phyloP scores from a whole-genome alignment of 2,329 filamentous ascomycete species.

The Fonsecaea erecta region DNA sequence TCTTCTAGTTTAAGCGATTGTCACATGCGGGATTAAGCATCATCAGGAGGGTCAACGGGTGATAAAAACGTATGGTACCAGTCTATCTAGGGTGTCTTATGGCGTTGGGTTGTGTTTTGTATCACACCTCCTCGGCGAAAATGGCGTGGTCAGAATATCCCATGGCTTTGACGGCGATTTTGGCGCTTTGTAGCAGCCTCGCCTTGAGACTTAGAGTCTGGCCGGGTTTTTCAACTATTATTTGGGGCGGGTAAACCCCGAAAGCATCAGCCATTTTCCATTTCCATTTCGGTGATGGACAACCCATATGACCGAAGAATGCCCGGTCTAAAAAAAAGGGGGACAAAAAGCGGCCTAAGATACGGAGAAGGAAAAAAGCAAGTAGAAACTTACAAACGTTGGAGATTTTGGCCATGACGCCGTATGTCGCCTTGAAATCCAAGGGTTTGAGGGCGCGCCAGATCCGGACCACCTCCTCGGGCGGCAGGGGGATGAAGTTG shows the following conservation, averaged over 20 bases:
- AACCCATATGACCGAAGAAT: no score
- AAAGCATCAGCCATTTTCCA: constrained; percentile 7
- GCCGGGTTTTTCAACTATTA: constrained; percentile 61
- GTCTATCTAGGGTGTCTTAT: no score
- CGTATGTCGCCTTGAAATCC: constrained; percentile 65
- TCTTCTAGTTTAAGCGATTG: constrained; percentile 36
- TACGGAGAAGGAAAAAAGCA: not conserved
- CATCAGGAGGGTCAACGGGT: not conserved
- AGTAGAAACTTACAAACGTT: constrained; percentile 32
- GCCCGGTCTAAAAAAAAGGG: no score
- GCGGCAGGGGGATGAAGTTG: constrained; percentile 66
- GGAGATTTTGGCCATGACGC: constrained; percentile 34
- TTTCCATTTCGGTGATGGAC: no score
- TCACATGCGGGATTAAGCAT: not conserved
- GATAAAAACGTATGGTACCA: no score
- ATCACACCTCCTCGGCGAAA: constrained; percentile 31
- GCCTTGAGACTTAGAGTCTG: constrained; percentile 64
- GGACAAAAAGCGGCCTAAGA: no score
- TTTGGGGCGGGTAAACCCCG: constrained; percentile 47
- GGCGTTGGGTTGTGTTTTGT: not conserved
- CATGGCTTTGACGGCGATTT: constrained; percentile 66
- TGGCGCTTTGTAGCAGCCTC: constrained; percentile 74
- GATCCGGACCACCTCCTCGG: constrained; percentile 67
- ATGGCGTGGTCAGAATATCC: constrained; percentile 44
- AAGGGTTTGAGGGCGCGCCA: constrained; percentile 73